Base-by-base conservation (phyloP, 345 rosid genomes). In the Balakata baccata region DNA sequence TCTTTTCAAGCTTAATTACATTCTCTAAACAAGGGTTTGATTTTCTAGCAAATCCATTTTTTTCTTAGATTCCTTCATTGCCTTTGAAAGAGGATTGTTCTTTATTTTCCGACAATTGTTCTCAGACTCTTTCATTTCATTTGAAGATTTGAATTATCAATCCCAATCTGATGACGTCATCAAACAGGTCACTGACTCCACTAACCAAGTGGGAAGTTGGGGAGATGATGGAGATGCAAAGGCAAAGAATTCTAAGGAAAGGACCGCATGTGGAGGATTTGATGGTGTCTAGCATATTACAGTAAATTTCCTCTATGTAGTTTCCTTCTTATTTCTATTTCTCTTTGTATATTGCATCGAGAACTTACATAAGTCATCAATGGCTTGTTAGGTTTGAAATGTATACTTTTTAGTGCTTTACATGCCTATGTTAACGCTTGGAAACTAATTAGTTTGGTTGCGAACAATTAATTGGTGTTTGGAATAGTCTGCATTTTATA, bases 161-260 rank as follows among this genome's bases (percentile, higher is more conserved):
- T 83, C 91, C 62, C 81, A 74, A 63, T 49, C 74, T 20, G 81
- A 75, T 23, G 68, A 80, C 78, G 69, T 84, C 81, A 89, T 95
- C 83, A 82, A 75, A 69, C 86, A 74, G 86, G 86, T 91, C 65
- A 87, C 88, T 50, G 82, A 80, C 71, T 47, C 66, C n/a, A n/a
- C n/a, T n/a, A 70, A 59, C 47, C 75, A 25, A 62, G 53, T 78
- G 45, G 76, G 11, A 29, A 74, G 39, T 66, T 25, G 46, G 56
- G 66, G 14, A 23, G 72, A 50, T 37, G 74, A 10, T 39, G 57
- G 45, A 13, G 43, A 69, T 69, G 43, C 67, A 46, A 50, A 66
- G 3, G n/a, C n/a, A n/a, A n/a, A n/a, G n/a, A n/a, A n/a, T n/a
- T n/a, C n/a, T n/a, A n/a, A n/a, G n/a, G 14, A 57, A 34, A 51